phyloP scores from a whole-genome alignment of 305 asterid species.

The Caryopteris hybrid region DNA sequence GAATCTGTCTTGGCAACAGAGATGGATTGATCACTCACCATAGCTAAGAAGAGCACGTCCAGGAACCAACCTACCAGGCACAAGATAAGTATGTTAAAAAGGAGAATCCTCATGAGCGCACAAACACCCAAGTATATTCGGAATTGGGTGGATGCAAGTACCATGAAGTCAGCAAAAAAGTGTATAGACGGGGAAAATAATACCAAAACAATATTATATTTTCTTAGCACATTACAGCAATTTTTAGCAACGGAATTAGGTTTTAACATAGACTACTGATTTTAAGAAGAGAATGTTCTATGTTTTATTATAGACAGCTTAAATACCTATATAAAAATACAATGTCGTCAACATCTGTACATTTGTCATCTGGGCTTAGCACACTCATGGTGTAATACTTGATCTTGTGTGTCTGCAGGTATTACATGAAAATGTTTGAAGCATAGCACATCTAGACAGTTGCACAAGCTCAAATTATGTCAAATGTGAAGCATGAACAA shows the following conservation, averaged over 20 bases:
- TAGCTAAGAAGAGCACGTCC: slow-evolving; percentile 91
- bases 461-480: slow-evolving; percentile 14
- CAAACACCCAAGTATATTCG: neutral
- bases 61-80: slow-evolving; percentile 67
- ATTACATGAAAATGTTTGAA: slow-evolving; percentile 14
- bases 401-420: slow-evolving; percentile 68
- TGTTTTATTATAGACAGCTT: neutral
- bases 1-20: slow-evolving; percentile 7
- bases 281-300: neutral
- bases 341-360: slow-evolving; percentile 65
- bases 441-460: slow-evolving; percentile 14
- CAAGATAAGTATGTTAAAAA: slow-evolving; percentile 17
- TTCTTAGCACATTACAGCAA: neutral
- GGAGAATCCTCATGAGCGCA: neutral
- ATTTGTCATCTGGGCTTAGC: slow-evolving; percentile 63
- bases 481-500: slow-evolving; percentile 16
- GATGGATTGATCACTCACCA: slow-evolving; percentile 50
- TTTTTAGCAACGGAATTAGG: neutral
- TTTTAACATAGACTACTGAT: neutral
- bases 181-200: neutral
- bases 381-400: slow-evolving; percentile 94
- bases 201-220: neutral
- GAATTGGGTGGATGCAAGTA: neutral
- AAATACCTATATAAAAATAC: slow-evolving; percentile 78
- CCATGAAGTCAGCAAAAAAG: neutral